Conservation (phyloP, 1,284 basidiomycete species). For the Sanghuangporus baumii region DNA sequence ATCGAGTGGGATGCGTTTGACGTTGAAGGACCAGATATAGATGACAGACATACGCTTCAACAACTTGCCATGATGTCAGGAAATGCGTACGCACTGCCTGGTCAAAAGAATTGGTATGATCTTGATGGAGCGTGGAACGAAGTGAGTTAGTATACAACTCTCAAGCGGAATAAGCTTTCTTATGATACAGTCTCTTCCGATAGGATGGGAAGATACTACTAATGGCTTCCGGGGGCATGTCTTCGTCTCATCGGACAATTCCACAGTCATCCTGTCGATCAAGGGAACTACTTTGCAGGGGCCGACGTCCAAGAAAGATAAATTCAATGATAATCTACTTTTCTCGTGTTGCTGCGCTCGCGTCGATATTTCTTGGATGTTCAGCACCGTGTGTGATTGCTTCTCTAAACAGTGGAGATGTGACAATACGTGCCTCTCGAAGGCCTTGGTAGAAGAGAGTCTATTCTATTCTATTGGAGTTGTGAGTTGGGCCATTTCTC, state of each 20-base stretch:
- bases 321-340: constrained; percentile 93
- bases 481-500: constrained; percentile 37
- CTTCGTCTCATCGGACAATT: constrained; percentile 74
- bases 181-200: constrained; percentile 64
- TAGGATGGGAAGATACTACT: constrained; percentile 82
- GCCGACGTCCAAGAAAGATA: constrained; percentile 88
- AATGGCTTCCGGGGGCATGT: constrained; percentile 93
- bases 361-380: constrained; percentile 84
- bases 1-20: constrained; percentile 54
- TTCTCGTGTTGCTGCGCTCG: constrained; percentile 98
- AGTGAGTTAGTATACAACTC: constrained; percentile 38
- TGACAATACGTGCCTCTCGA: constrained; percentile 77
- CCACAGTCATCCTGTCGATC: constrained; percentile 85
- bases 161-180: not conserved
- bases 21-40: constrained; percentile 64
- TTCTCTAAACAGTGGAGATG: constrained; percentile 70
- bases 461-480: constrained; percentile 86
- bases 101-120: constrained; percentile 77
- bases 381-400: constrained; percentile 86
- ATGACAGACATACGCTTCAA: constrained; percentile 75
- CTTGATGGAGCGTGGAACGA: constrained; percentile 70
- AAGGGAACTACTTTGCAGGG: constrained; percentile 88
- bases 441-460: constrained; percentile 83
- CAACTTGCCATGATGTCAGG: constrained; percentile 88
- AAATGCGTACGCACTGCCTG: constrained; percentile 80